phyloP scores from a whole-genome alignment of 2,329 filamentous ascomycete species.

The Clarireedia paspali region DNA sequence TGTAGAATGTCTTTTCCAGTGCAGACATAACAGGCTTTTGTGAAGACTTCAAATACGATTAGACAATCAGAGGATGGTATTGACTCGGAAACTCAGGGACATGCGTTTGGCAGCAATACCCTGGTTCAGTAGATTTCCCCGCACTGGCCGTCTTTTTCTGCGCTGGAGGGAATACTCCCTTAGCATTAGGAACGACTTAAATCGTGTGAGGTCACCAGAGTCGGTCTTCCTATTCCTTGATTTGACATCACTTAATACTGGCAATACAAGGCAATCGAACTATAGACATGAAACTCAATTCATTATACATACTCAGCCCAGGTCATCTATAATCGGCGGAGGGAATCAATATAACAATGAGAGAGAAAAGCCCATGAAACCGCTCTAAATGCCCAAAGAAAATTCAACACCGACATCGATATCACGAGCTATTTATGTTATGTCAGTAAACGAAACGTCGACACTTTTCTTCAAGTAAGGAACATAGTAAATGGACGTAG shows the following conservation, averaged over 20 bases:
- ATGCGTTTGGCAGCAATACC: no score
- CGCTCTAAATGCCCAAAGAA: constrained; percentile 72
- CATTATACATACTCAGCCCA: constrained; percentile 29
- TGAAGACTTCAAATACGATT: no score
- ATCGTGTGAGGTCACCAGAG: no score
- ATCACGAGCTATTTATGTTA: constrained; percentile 58
- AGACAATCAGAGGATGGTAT: no score
- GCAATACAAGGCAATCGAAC: neutral
- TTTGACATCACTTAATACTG: neutral
- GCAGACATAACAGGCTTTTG: no score
- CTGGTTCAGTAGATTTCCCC: no score
- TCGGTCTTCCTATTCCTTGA: neutral
- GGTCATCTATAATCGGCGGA: constrained; percentile 15
- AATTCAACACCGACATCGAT: constrained; percentile 97
- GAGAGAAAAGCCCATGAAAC: constrained; percentile 14
- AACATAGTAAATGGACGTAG: constrained; percentile 16
- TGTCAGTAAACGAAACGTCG: constrained; percentile 9
- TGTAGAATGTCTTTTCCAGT: no score
- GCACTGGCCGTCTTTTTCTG: neutral
- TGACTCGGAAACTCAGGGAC: no score
- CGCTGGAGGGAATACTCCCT: neutral
- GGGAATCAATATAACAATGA: constrained; percentile 28
- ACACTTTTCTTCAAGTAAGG: constrained; percentile 5
- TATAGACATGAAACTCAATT: constrained; percentile 10
- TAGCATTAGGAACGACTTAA: neutral